Percentiles rank a stretch among this genome's conserved stretches.
Evolutionary conservation across 768 basidiomycete genomes (phyloP).

Genomic region (Coprinellus aureogranulatus): DNA sequence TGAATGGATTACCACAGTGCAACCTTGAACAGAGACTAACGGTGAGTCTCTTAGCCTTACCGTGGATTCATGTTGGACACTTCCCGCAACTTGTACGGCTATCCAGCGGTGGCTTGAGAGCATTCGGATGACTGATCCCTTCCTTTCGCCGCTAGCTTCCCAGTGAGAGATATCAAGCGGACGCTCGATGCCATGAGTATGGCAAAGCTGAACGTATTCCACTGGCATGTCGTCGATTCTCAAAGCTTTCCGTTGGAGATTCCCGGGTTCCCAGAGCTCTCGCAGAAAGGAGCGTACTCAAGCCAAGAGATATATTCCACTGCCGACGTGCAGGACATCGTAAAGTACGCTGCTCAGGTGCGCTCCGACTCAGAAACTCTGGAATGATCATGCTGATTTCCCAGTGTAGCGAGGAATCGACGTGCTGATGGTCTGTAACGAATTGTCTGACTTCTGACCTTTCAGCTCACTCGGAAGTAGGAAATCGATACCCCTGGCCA

Average conservation of each 20-base stretch:
- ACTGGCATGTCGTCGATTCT: slow-evolving; percentile 82
- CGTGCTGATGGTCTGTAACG: slow-evolving; percentile 54
- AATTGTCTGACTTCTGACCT: slow-evolving; percentile 8
- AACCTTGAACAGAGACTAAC: background rate
- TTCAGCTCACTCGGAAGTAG: slow-evolving; percentile 24
- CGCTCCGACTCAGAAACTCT: slow-evolving; percentile 26
- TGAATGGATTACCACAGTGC: slow-evolving; percentile 6
- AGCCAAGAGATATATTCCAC: slow-evolving; percentile 47
- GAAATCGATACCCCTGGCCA: slow-evolving; percentile 88
- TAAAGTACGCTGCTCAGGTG: slow-evolving; percentile 65
- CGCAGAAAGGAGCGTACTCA: slow-evolving; percentile 68
- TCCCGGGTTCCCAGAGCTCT: slow-evolving; percentile 58
- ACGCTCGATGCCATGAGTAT: slow-evolving; percentile 76
- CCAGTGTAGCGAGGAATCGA: slow-evolving; percentile 64
- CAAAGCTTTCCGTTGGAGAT: slow-evolving; percentile 75
- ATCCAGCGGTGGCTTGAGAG: background rate
- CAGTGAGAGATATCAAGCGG: slow-evolving; percentile 61
- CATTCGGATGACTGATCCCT: background rate
- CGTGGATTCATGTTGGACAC: slow-evolving; percentile 83
- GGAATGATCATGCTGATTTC: background rate
- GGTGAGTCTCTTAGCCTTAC: slow-evolving; percentile 47
- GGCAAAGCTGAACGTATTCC: slow-evolving; percentile 75
- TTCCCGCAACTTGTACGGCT: slow-evolving; percentile 64
- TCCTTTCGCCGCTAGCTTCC: slow-evolving; percentile 40
- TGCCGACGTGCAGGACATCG: slow-evolving; percentile 54